Evolutionary conservation across 306 rosid genomes (phyloP).

Genomic region (Quercus mongolica): DNA sequence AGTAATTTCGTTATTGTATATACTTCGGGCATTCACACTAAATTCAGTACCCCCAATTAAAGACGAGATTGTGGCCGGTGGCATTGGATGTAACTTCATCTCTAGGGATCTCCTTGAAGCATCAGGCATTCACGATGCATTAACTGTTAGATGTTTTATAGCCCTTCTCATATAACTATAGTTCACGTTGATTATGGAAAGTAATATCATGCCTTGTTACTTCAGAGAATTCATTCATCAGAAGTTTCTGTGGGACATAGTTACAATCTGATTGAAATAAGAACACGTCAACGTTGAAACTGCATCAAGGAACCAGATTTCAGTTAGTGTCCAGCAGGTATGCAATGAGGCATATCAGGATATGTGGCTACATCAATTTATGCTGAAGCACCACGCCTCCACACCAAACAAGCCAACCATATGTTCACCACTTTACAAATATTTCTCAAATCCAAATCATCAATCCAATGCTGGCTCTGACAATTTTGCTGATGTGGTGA

Average conservation of each 20-base stretch:
- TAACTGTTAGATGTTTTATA: slow-evolving; percentile 37
- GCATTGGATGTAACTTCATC: slow-evolving; percentile 72
- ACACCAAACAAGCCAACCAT: background rate
- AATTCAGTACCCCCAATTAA: slow-evolving; percentile 64
- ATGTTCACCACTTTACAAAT: background rate
- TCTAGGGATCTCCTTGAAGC: slow-evolving; percentile 81
- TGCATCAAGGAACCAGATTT: slow-evolving; percentile 57
- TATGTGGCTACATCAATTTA: background rate
- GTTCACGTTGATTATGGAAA: background rate
- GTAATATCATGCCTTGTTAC: slow-evolving; percentile 19
- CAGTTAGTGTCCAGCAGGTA: slow-evolving; percentile 57
- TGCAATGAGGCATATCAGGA: background rate
- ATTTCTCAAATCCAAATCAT: background rate
- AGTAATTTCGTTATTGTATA: background rate
- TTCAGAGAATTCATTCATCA: slow-evolving; percentile 60
- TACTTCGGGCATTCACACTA: slow-evolving; percentile 65
- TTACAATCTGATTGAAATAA: slow-evolving; percentile 66
- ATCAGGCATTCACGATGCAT: slow-evolving; percentile 58
- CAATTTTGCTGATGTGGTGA: background rate
- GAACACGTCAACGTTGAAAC: slow-evolving; percentile 70
- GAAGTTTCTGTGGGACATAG: slow-evolving; percentile 56
- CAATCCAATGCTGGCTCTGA: background rate
- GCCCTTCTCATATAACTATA: slow-evolving; percentile 3
- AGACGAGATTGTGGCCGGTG: slow-evolving; percentile 62
- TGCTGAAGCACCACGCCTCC: background rate